Evolutionary conservation across 1,284 basidiomycete genomes (phyloP), one percentile per base, ranked within the genome.

Genomic region (Golubevia sp.): DNA sequence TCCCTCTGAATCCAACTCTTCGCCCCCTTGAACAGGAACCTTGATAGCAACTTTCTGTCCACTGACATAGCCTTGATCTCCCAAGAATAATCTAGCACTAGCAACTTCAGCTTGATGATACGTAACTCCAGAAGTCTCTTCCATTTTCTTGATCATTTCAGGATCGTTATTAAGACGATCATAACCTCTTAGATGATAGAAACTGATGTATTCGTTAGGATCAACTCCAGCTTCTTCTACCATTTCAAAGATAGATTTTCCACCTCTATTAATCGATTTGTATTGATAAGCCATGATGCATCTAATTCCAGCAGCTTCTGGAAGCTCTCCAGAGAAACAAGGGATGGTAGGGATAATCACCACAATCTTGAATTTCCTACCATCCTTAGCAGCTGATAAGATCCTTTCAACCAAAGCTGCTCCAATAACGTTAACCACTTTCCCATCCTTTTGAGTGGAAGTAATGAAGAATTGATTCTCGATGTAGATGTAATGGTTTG

Each of bases 131-230:
- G 91, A 91, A 72, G 87, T 58, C 85, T 64, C 88, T 79, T 91
- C 70, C 88, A 73, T 57, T 86, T 84, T 78, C 94, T 91, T 75
- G 88, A 86, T 0, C 87, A 86, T 67, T 58, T 83, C 64, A 72
- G 86, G 84, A 2, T 92, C 93, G 0, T 90, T 90, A 79, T 95
- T 95, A 84, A 97, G 93, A 27, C 67, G 55, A 81, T 97, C 95
- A 82, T 95, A 97, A 1, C 90, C 87, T 49, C 94, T 88, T 34
- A 97, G 86, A 84, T 97, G 93, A 85, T 92, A 97, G 87, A 96
- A 93, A 20, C 90, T 88, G 70, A 92, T 91, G 82, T 91, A 92
- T 50, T 83, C 74, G 49, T 78, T 91, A 89, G 94, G 93, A 63
- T 96, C 91, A 74, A 86, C 91, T 1, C 94, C 93, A 21, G 88